Evolutionary conservation across 2,329 filamentous ascomycete genomes (phyloP), one percentile per base, ranked within the genome.

Genomic region (Lizonia empirigonia): DNA sequence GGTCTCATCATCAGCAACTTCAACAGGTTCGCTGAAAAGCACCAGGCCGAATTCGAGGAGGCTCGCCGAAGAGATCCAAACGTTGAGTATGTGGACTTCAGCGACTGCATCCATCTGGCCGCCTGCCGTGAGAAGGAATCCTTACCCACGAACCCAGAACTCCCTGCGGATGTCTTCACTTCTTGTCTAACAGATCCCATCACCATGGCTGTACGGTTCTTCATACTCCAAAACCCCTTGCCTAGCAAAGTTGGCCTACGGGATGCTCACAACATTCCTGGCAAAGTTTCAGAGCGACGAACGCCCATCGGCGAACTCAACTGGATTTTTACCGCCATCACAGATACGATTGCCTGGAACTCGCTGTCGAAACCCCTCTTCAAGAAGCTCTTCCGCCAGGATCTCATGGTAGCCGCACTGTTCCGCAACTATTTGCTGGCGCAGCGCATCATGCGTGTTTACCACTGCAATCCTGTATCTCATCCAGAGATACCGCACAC

Each of bases 281-380:
- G 94, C 26, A 87, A 91, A 56, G 83, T 97, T 33, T 93, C 96
- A 68, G 94, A 99, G 74, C 84, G 94, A 53, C 83, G 94, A 67
- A 97, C 94, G 40, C 94, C 94, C 7, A 82, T 99, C 26, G 94
- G 94, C 56, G 94, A 99, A 76, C 80, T 99, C 12, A 99, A 99
- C 68, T 99, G 94, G 94, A 99, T 99, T 27, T 97, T 99, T 69
- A 99, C 94, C 0, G 94, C 94, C 46, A 97, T 99, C 59, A 99
- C 94, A 0, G 94, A 99, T 71, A 97, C 93, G 1, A 99, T 99
- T 65, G 94, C 94, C 0, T 99, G 94, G 94, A 97, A 96, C 24
- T 95, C 91, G 5, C 78, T 99, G 4, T 90, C 92, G 3, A 88
- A 93, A 36, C 85, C 91, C 16, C 78, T 97, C 9, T 99, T 99